phyloP scores from a whole-genome alignment of 2,329 filamentous ascomycete species.

The Pseudogymnoascus destructans region DNA sequence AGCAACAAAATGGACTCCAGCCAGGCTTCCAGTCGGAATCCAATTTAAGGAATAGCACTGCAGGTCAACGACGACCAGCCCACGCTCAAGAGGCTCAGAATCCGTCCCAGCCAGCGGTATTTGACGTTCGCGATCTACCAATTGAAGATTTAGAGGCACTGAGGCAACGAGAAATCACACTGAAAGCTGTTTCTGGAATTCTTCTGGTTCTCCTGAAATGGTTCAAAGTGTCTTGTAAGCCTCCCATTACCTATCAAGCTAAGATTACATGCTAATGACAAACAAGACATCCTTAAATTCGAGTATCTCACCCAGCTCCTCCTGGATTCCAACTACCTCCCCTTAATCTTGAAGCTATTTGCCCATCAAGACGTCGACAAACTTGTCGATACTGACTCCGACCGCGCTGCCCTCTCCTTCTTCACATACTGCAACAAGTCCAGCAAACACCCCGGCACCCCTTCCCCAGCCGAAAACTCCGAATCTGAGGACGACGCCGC shows the following conservation, averaged over 20 bases:
- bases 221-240: slow-evolving; percentile 85
- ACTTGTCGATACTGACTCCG: slow-evolving; percentile 72
- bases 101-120: slow-evolving; percentile 10
- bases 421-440: slow-evolving; percentile 77
- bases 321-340: slow-evolving; percentile 89
- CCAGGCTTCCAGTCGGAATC: slow-evolving; percentile 21
- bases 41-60: slow-evolving; percentile 20
- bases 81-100: slow-evolving; percentile 19
- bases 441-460: slow-evolving; percentile 34
- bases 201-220: slow-evolving; percentile 85
- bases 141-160: slow-evolving; percentile 72
- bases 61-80: slow-evolving; percentile 21
- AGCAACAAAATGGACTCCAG: slow-evolving; percentile 16
- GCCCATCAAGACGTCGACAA: slow-evolving; percentile 90
- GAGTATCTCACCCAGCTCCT: slow-evolving; percentile 91
- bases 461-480: slow-evolving; percentile 17
- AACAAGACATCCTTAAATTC: slow-evolving; percentile 76
- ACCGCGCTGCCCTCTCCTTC: slow-evolving; percentile 75
- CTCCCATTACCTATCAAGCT: slow-evolving; percentile 14
- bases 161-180: slow-evolving; percentile 72
- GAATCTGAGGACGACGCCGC: slow-evolving; percentile 56
- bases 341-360: slow-evolving; percentile 82
- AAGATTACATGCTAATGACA: background rate
- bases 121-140: slow-evolving; percentile 32
- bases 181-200: slow-evolving; percentile 84